phyloP scores from a whole-genome alignment of 805 yeast species.

The Soucietia sequanensis region DNA sequence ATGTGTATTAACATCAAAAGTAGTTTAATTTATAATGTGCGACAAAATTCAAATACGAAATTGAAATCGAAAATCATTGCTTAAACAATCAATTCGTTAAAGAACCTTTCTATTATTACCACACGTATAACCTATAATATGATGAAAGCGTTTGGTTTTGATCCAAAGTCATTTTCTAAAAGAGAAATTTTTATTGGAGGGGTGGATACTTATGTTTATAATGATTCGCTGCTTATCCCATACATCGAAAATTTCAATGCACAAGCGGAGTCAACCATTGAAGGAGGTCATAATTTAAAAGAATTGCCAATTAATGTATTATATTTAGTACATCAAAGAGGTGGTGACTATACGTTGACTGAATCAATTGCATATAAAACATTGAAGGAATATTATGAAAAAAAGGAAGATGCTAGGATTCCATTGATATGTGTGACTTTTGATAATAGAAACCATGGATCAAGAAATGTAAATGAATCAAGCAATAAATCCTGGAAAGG shows the following conservation, averaged over 20 bases:
- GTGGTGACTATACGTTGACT: conserved; percentile 34
- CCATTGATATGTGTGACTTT: conserved; percentile 49
- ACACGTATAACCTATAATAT: no score
- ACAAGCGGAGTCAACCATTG: background rate
- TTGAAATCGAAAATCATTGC: no score
- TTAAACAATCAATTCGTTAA: no score
- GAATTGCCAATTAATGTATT: conserved; percentile 38
- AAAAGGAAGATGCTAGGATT: conserved; percentile 13
- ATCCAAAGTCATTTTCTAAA: conserved; percentile 14
- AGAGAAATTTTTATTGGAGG: conserved; percentile 41
- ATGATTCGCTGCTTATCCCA: conserved; percentile 27
- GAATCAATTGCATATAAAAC: conserved; percentile 41
- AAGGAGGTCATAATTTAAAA: conserved; percentile 7
- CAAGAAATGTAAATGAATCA: conserved; percentile 32
- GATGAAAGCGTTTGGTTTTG: conserved; percentile 17
- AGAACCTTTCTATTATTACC: no score
- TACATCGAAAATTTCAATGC: conserved; percentile 18
- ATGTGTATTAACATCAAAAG: no score
- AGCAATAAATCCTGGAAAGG: conserved; percentile 45
- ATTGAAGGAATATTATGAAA: conserved; percentile 23
- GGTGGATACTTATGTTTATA: conserved; percentile 42
- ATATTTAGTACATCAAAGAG: conserved; percentile 49
- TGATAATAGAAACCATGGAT: conserved; percentile 59
- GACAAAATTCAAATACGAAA: no score
- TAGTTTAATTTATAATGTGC: no score